Base-by-base conservation (phyloP, 2,329 filamentous ascomycete genomes). In the Cytospora mali region DNA sequence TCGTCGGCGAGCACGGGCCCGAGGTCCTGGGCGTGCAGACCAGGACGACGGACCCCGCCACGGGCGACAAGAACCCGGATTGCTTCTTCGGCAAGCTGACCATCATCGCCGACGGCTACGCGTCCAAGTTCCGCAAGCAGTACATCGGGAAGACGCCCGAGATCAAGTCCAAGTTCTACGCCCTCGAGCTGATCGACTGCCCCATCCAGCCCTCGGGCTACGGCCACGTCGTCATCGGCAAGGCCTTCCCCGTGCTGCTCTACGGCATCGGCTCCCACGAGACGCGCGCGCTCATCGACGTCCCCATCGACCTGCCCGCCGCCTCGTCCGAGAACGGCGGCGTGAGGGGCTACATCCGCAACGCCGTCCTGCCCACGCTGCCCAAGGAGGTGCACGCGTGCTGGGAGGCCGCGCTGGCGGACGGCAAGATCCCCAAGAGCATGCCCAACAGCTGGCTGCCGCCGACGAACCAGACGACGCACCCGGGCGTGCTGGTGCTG, bases 401-500 rank as follows among this genome's bases (percentile, higher is more conserved):
- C 6, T 93, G 97, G 75, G 78, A 82, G 67, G 84, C 82, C 39
- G 95, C 95, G 2, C 80, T 99, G 11, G 91, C 90, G 55, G 85
- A 88, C 67, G 90, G 91, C 70, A 87, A 87, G 68, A 85, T 97
- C 64, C 88, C 92, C 18, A 77, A 77, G 66, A 92, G 87, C 69
- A 99, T 99, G 95, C 95, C 95, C 58, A 99, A 98, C 77, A 94
- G 90, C 65, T 99, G 91, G 82, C 85, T 99, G 2, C 93, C 95
- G 6, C 87, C 95, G 0, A 84, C 87, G 0, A 78, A 77, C 51
- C 90, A 90, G 64, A 71, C 71, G 4, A 55, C 82, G 51, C 84
- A 84, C 13, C 85, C 87, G 1, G 92, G 92, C 4, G 78, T 97
- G 64, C 82, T 97, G 55, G 80, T 99, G 39, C 83, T 98, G 10